These are phyloP conservation scores for Ophiosphaerella herpotricha DNA, from an alignment of 2,329 filamentous ascomycete species.

Conservation along the genomic window DNA sequence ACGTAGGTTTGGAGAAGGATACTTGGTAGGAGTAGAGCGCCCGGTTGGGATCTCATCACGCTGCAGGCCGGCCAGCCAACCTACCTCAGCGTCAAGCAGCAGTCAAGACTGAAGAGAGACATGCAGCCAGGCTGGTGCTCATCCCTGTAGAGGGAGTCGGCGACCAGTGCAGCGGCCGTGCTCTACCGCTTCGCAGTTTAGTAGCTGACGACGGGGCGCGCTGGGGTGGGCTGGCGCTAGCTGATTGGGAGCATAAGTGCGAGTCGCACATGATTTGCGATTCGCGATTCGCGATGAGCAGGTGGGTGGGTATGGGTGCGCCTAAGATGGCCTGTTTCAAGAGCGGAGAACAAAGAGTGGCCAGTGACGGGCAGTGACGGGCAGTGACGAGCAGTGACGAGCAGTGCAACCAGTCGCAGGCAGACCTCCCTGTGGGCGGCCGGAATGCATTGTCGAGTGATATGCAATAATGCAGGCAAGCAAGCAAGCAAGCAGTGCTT, in stretches of 20 bases:
- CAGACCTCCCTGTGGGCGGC: slow-evolving; percentile 14
- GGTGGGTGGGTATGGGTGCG: slow-evolving; percentile 8
- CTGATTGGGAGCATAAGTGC: slow-evolving; percentile 29
- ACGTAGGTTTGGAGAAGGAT: slow-evolving; percentile 10
- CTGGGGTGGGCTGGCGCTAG: slow-evolving; percentile 34
- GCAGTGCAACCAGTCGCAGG: not conserved
- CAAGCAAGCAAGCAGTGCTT: slow-evolving; percentile 19
- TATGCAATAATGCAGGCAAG: slow-evolving; percentile 20
- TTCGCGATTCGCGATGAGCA: slow-evolving; percentile 1
- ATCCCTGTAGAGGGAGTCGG: slow-evolving; percentile 32
- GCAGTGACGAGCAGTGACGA: too few species aligned
- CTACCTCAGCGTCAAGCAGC: slow-evolving; percentile 17
- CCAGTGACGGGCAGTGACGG: not conserved
- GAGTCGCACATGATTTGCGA: slow-evolving; percentile 39
- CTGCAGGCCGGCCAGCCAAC: slow-evolving; percentile 9
- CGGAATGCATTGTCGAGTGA: slow-evolving; percentile 15
- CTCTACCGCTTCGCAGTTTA: slow-evolving; percentile 27
- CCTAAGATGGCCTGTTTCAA: slow-evolving; percentile 24
- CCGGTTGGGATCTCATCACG: slow-evolving; percentile 15
- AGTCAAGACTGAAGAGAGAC: slow-evolving; percentile 2
- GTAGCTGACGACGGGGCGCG: slow-evolving; percentile 30
- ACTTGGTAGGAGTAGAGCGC: slow-evolving; percentile 11
- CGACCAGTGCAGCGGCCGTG: slow-evolving; percentile 36
- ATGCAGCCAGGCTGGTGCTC: slow-evolving; percentile 14
- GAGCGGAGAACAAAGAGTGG: slow-evolving; percentile 15